Percentiles rank a stretch among this genome's conserved stretches.
Conservation (phyloP, 2,329 filamentous ascomycete genomes). For the Colletotrichum incanum region DNA sequence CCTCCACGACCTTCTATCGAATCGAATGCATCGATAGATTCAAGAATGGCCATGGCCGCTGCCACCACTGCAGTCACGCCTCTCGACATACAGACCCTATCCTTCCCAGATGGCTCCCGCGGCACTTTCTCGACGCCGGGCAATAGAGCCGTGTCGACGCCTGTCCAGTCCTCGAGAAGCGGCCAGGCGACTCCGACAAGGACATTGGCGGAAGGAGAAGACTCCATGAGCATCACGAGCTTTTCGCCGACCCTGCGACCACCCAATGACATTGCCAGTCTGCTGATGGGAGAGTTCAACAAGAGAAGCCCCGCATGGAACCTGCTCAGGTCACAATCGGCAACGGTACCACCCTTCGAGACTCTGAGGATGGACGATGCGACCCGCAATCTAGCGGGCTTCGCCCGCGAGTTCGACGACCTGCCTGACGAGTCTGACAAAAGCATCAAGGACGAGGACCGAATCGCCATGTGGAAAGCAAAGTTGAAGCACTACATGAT, state of each 20-base stretch:
- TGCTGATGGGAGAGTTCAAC: conserved; percentile 81
- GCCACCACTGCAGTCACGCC: conserved; percentile 90
- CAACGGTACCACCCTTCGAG: conserved; percentile 74
- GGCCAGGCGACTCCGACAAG: conserved; percentile 58
- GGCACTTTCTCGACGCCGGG: conserved; percentile 71
- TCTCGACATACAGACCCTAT: conserved; percentile 84
- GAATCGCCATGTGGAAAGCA: conserved; percentile 85
- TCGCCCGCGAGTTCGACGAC: conserved; percentile 84
- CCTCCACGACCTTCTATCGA: conserved; percentile 64
- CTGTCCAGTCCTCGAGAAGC: conserved; percentile 52
- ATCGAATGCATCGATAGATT: conserved; percentile 52
- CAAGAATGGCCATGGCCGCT: conserved; percentile 61
- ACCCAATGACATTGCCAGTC: conserved; percentile 83
- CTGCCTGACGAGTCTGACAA: conserved; percentile 71
- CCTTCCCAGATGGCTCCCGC: conserved; percentile 78
- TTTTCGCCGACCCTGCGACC: conserved; percentile 75
- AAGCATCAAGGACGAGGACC: conserved; percentile 66
- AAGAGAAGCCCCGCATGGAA: conserved; percentile 79
- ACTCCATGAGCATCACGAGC: conserved; percentile 77
- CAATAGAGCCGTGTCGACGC: conserved; percentile 55
- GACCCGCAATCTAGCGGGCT: conserved; percentile 74
- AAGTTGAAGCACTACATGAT: conserved; percentile 99
- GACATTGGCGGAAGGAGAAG: conserved; percentile 68
- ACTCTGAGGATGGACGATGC: conserved; percentile 57
- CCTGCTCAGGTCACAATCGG: conserved; percentile 75